Evolutionary conservation across 2,329 filamentous ascomycete species (phyloP).

Genomic region (Aspergillus sp.): DNA sequence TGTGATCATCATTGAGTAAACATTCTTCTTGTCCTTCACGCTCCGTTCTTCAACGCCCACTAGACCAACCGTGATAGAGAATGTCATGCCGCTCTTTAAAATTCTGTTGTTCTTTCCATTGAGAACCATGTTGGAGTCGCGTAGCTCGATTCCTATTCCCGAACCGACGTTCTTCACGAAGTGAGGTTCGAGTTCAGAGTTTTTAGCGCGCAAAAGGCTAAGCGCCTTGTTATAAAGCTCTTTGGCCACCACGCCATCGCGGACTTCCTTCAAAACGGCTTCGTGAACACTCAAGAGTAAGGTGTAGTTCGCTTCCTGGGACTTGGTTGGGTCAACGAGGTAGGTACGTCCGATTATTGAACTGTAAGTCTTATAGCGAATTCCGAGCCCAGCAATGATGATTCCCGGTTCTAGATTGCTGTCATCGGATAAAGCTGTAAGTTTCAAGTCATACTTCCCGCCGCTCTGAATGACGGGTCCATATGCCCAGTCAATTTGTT

Average conservation of each 20-base stretch:
- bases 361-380: constrained; percentile 94
- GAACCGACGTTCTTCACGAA: constrained; percentile 91
- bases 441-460: constrained; percentile 88
- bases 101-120: constrained; percentile 82
- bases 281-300: constrained; percentile 82
- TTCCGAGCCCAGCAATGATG: constrained; percentile 86
- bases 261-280: constrained; percentile 83
- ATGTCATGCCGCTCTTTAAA: constrained; percentile 95
- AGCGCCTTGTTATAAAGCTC: constrained; percentile 91
- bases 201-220: constrained; percentile 77
- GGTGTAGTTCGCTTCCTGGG: constrained; percentile 92
- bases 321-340: constrained; percentile 93
- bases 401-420: constrained; percentile 86
- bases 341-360: constrained; percentile 92
- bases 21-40: constrained; percentile 83
- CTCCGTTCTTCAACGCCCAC: constrained; percentile 84
- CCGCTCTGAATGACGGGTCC: constrained; percentile 92
- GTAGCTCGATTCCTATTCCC: constrained; percentile 88
- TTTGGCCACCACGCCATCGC: constrained; percentile 81
- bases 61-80: constrained; percentile 86
- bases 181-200: constrained; percentile 91
- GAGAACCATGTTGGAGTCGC: constrained; percentile 77
- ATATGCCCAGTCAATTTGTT: constrained; percentile 91
- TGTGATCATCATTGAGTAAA: constrained; percentile 84
- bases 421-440: constrained; percentile 74